These are phyloP conservation scores for Prorocentrum cordatum DNA, from an alignment of 169 alveolate species.

Conservation along the genomic window DNA sequence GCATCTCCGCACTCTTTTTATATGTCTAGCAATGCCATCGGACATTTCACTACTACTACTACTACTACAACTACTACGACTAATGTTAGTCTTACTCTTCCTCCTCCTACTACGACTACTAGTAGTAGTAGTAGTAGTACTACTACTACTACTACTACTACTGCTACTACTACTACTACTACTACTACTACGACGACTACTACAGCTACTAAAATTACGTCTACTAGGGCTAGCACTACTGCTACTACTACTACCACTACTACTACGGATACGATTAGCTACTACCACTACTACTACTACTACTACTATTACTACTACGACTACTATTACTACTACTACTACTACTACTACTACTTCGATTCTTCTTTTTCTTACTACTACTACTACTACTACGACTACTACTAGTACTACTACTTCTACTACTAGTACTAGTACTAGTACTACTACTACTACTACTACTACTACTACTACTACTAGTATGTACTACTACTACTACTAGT, in stretches of 20 bases:
- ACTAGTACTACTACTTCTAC: background rate
- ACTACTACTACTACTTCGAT: background rate
- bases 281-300: background rate
- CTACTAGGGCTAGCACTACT: background rate
- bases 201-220: background rate
- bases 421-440: background rate
- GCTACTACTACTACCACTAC: background rate
- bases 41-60: too few relatives aligned
- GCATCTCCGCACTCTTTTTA: too few relatives aligned
- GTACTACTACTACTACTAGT: too few relatives aligned
- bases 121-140: too few relatives aligned
- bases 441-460: slow-evolving; percentile 6
- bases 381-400: background rate
- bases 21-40: too few relatives aligned
- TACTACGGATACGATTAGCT: background rate
- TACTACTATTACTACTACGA: background rate
- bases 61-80: too few relatives aligned
- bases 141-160: background rate
- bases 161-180: background rate
- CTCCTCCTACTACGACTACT: too few relatives aligned
- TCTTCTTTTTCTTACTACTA: background rate
- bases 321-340: background rate
- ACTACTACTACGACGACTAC: background rate
- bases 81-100: too few relatives aligned
- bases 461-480: too few relatives aligned